phyloP scores from a whole-genome alignment of 306 rosid species.

The Chamaecrista fasciculata region DNA sequence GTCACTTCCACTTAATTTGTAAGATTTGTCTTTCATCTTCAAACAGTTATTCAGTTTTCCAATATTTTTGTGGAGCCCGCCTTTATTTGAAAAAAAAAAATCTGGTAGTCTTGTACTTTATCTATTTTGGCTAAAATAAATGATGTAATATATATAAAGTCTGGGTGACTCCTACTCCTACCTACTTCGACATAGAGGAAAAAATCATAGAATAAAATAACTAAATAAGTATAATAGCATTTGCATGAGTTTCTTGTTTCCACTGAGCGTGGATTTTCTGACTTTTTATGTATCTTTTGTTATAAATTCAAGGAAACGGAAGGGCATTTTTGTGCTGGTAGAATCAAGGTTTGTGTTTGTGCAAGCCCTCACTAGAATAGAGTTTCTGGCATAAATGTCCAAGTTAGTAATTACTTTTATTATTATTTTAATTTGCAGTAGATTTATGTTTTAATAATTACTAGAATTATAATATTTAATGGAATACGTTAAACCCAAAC shows the following conservation, averaged over 20 bases:
- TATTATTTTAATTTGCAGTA: too few relatives aligned
- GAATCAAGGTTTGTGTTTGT: too few relatives aligned
- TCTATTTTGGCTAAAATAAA: background rate
- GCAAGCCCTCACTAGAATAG: too few relatives aligned
- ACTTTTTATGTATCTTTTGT: conserved; percentile 24
- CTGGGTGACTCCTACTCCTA: background rate
- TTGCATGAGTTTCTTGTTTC: background rate
- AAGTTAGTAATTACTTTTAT: too few relatives aligned
- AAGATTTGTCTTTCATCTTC: background rate
- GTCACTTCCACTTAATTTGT: background rate
- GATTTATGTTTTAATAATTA: too few relatives aligned
- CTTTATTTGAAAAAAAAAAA: background rate
- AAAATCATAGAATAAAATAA: background rate
- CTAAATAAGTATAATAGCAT: conserved; percentile 16
- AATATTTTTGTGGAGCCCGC: background rate
- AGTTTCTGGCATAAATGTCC: too few relatives aligned
- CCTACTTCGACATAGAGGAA: conserved; percentile 7
- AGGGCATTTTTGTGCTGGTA: conserved; percentile 98
- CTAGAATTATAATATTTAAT: too few relatives aligned
- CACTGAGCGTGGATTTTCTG: conserved; percentile 13
- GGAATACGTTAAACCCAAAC: too few relatives aligned
- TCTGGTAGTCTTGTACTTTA: background rate
- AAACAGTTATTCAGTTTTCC: background rate
- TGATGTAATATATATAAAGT: conserved; percentile 1
- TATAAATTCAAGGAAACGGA: conserved; percentile 72